phyloP scores from a whole-genome alignment of 805 yeast genomes.

The Saturnispora mendoncae region DNA sequence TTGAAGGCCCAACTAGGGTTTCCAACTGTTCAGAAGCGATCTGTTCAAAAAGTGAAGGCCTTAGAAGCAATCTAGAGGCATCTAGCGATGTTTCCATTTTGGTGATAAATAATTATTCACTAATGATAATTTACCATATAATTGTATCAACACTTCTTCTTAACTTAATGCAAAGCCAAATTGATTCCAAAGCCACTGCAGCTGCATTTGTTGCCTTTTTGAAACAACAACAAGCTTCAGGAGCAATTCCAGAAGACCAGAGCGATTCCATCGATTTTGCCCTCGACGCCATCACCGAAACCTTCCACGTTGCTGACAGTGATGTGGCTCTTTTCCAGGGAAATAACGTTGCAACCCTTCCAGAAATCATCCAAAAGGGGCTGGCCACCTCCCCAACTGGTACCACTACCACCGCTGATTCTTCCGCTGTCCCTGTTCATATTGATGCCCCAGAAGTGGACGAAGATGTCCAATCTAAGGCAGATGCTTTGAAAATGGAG shows the following conservation, averaged over 20 bases:
- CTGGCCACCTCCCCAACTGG: constrained; percentile 13
- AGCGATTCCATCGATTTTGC: constrained; percentile 90
- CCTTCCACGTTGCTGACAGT: constrained; percentile 57
- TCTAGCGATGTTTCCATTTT: constrained; percentile 47
- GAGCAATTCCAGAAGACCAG: constrained; percentile 66
- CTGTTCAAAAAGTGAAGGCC: constrained; percentile 86
- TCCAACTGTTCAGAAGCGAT: constrained; percentile 76
- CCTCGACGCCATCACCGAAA: constrained; percentile 83
- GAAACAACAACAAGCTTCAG: constrained; percentile 26
- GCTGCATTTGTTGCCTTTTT: constrained; percentile 68
- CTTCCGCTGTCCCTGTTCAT: too few species aligned
- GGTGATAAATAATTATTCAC: too few species aligned
- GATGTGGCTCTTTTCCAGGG: constrained; percentile 29
- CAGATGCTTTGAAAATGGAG: constrained; percentile 76
- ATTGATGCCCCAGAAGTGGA: constrained; percentile 5
- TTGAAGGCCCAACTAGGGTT: constrained; percentile 67
- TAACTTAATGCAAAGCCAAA: too few species aligned
- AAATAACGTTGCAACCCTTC: constrained; percentile 36
- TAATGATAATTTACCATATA: too few species aligned
- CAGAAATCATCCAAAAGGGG: constrained; percentile 7
- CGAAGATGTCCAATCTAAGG: constrained; percentile 48
- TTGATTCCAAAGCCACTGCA: constrained; percentile 51
- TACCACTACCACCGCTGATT: constrained; percentile 15
- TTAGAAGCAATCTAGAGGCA: constrained; percentile 59
- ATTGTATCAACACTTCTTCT: too few species aligned